Evolutionary conservation across 2,329 filamentous ascomycete species (phyloP), one percentile per base, ranked within the genome.

Genomic region (Neonectria magnoliae): DNA sequence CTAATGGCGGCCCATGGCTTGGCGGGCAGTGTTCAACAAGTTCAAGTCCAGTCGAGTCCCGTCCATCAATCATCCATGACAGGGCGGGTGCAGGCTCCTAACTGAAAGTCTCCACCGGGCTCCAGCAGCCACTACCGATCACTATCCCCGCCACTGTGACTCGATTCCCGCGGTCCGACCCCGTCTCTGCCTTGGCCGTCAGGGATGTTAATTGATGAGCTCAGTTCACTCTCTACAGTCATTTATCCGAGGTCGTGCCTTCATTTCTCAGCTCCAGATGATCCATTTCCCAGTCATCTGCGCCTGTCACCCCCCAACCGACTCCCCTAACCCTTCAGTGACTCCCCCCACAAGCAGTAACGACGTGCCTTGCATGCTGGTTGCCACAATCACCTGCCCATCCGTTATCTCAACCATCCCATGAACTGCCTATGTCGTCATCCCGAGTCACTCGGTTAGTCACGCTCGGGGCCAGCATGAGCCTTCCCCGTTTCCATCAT

Each of bases 401-500:
- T n/a, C 55, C n/a, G 51, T 52, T 52, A 59, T 55, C 44, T 59
- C 36, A 27, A 11, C 20, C 47, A 42, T 27, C 38, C 48, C 57
- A 47, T 50, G 31, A 11, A 61, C 25, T 27, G 18, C 41, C 58
- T 62, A 53, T 60, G 51, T 55, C 64, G 58, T 73, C 70, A 71
- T 64, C 64, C 66, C 60, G 53, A 52, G 47, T 54, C 45, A 29
- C n/a, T 20, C n/a, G n/a, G n/a, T 42, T 41, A 70, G 71, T 73
- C 71, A 73, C 66, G 55, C 62, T 67, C 62, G 29, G 38, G 36
- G 36, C 57, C 64, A 50, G 61, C 60, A 62, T 67, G 71, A 68
- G 50, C 38, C 18, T 44, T 62, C 45, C 45, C 58, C 60, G 20
- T 38, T 33, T 41, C 42, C 50, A 27, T 45, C 69, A 72, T 60